Conservation (phyloP, 2,329 filamentous ascomycete species). For the Pyrenophora graminea region DNA sequence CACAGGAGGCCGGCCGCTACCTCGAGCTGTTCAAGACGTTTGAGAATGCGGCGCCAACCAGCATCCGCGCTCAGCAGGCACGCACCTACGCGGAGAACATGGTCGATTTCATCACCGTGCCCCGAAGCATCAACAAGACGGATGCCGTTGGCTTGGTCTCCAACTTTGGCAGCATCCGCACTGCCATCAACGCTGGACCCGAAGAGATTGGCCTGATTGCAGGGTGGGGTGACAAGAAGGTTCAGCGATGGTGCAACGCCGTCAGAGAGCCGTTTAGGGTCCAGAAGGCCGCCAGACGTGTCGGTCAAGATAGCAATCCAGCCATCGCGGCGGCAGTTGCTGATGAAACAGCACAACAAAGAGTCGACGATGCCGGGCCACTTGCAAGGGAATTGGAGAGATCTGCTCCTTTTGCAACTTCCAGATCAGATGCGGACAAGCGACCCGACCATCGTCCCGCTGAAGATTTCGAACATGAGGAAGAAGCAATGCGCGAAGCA, state of each 20-base stretch:
- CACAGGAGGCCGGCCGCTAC: slow-evolving; percentile 90
- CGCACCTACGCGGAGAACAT: slow-evolving; percentile 83
- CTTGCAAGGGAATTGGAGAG: slow-evolving; percentile 30
- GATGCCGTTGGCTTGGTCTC: slow-evolving; percentile 89
- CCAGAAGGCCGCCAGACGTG: slow-evolving; percentile 67
- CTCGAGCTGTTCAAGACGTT: slow-evolving; percentile 94
- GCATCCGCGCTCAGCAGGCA: slow-evolving; percentile 84
- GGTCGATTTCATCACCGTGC: slow-evolving; percentile 89
- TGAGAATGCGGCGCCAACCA: slow-evolving; percentile 79
- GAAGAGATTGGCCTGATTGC: slow-evolving; percentile 84
- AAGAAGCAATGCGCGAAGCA: slow-evolving; percentile 51
- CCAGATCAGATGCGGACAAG: slow-evolving; percentile 42
- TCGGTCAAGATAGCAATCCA: slow-evolving; percentile 42
- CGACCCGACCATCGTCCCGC: slow-evolving; percentile 42
- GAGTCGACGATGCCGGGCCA: slow-evolving; percentile 38
- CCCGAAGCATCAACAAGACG: slow-evolving; percentile 88
- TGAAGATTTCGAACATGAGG: slow-evolving; percentile 49
- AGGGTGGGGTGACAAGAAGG: slow-evolving; percentile 96
- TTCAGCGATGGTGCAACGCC: slow-evolving; percentile 79
- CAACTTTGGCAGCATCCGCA: slow-evolving; percentile 86
- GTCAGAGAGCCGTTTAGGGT: slow-evolving; percentile 85
- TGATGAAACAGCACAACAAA: slow-evolving; percentile 31
- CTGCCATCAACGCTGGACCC: slow-evolving; percentile 82
- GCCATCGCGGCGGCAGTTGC: slow-evolving; percentile 23
- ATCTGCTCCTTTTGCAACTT: slow-evolving; percentile 22